Evolutionary conservation across 2,329 filamentous ascomycete genomes (phyloP), one percentile per base, ranked within the genome.

Genomic region (Phoma sp.): DNA sequence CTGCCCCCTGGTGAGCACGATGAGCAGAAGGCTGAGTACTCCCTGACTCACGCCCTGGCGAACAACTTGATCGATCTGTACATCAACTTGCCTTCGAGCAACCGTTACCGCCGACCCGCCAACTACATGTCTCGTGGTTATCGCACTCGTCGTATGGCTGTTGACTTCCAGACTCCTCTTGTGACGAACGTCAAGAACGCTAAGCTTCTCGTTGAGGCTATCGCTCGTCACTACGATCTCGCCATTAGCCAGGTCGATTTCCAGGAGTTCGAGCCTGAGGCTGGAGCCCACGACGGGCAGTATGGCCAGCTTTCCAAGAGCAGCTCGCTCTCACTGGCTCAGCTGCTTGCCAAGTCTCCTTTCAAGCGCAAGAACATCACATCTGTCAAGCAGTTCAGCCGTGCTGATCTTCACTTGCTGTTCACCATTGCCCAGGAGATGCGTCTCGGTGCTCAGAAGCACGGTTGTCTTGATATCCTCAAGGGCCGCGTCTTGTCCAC

Each of bases 161-260:
- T 99, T 37, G 95, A 97, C 77, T 91, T 97, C 79, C 93, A 98
- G 79, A 96, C 95, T 49, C 95, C 95, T 54, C 81, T 99, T 57
- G 93, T 99, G 14, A 99, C 95, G 50, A 99, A 99, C 69, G 95
- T 99, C 76, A 99, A 99, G 85, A 98, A 97, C 72, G 95, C 95
- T 55, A 99, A 98, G 83, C 91, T 99, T 55, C 79, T 99, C 46
- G 89, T 99, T 47, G 95, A 99, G 79, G 95, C 93, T 22, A 90
- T 99, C 61, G 88, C 92, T 52, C 88, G 93, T 55, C 89, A 96
- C 74, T 96, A 91, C 71, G 87, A 93, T 64, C 83, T 99, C 48
- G 87, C 90, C 33, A 86, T 99, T 52, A 86, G 86, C 71, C 88
- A 87, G 61, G 86, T 93, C 52, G 95, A 99, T 77, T 96, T 89